Conservation (phyloP, 2,329 filamentous ascomycete genomes). For the Zymoseptoria ardabiliae region DNA sequence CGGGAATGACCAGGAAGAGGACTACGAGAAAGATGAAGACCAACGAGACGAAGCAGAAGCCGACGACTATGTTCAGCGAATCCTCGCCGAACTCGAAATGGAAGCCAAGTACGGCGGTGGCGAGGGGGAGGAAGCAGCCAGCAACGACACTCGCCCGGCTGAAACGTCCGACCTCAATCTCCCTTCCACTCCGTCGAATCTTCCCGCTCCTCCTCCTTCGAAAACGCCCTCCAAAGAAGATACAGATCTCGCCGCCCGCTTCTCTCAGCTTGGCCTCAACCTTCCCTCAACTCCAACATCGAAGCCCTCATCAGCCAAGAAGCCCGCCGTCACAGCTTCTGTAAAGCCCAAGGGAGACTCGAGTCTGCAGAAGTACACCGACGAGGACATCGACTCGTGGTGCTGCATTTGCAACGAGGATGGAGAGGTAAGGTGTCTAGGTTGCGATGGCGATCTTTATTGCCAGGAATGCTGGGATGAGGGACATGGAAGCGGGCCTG, state of each 20-base stretch:
- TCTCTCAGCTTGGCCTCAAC: conserved; percentile 37
- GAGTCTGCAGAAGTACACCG: conserved; percentile 43
- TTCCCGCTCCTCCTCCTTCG: conserved; percentile 10
- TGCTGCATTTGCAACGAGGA: conserved; percentile 78
- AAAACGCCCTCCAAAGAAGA: conserved; percentile 28
- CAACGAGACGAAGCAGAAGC: conserved; percentile 34
- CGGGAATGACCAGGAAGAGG: conserved; percentile 1
- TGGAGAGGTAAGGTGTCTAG: conserved; percentile 63
- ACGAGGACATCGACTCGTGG: conserved; percentile 69
- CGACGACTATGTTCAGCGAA: conserved; percentile 39
- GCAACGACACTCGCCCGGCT: conserved; percentile 5
- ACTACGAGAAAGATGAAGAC: conserved; percentile 19
- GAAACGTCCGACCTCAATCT: conserved; percentile 14
- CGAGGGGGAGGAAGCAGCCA: conserved; percentile 7
- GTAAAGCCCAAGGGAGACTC: conserved; percentile 25
- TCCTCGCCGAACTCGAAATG: conserved; percentile 41
- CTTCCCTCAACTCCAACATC: conserved; percentile 43
- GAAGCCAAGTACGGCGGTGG: conserved; percentile 33
- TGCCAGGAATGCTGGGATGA: conserved; percentile 74
- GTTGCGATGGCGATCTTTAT: conserved; percentile 65
- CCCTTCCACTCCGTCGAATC: conserved; percentile 27
- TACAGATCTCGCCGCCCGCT: conserved; percentile 39
- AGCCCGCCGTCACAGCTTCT: conserved; percentile 15
- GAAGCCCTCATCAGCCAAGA: conserved; percentile 29
- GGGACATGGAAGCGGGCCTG: conserved; percentile 64